These are phyloP conservation scores for Annulohypoxylon maeteangense DNA, from an alignment of 495 filamentous ascomycete species.

Conservation along the genomic window DNA sequence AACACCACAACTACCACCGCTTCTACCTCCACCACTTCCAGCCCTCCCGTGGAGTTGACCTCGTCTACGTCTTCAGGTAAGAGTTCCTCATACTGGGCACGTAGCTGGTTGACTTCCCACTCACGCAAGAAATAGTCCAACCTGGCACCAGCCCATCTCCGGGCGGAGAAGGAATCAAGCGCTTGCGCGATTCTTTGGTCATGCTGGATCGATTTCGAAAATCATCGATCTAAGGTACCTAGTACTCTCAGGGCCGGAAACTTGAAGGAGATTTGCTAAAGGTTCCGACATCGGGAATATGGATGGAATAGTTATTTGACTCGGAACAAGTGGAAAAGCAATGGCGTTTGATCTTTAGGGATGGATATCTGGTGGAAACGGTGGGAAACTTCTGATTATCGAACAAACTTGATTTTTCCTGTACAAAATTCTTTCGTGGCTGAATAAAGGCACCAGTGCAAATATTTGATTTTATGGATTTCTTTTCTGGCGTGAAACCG, in stretches of 20 bases:
- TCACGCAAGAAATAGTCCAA: slow-evolving; percentile 19
- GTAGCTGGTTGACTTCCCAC: not conserved
- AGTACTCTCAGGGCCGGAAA: not conserved
- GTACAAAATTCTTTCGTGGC: not conserved
- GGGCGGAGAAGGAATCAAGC: not conserved
- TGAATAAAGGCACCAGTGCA: not conserved
- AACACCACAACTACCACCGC: not conserved
- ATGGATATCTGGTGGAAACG: not conserved
- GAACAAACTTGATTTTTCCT: not conserved
- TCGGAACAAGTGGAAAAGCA: not conserved
- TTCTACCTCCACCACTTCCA: not conserved
- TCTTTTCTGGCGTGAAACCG: not conserved
- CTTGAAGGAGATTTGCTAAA: not conserved
- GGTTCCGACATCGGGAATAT: not conserved
- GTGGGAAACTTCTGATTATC: not conserved
- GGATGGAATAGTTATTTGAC: not conserved
- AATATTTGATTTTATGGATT: not conserved
- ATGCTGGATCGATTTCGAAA: slow-evolving; percentile 21
- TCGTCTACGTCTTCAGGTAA: slow-evolving; percentile 23
- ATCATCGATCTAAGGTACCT: not conserved
- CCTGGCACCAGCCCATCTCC: slow-evolving; percentile 13
- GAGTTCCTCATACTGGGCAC: not conserved
- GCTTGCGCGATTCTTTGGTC: slow-evolving; percentile 24
- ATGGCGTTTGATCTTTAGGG: not conserved
- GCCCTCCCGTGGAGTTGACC: not conserved